phyloP scores from a whole-genome alignment of 108 stramenopile species.

The Nitzschia sp. region DNA sequence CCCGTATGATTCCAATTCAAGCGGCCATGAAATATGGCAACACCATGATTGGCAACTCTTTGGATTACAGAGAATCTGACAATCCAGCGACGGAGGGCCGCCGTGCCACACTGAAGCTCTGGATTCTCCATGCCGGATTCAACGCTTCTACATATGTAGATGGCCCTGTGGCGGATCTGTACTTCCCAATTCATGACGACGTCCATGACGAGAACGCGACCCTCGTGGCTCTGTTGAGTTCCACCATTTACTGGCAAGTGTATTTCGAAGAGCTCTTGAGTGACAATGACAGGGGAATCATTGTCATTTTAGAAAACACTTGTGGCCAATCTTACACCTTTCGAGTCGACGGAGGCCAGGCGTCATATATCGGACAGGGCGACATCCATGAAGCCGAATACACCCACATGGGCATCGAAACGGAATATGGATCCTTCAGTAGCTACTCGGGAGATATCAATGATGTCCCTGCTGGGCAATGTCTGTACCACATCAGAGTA shows the following conservation, averaged over 20 bases:
- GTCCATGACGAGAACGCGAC: background rate
- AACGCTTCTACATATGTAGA: background rate
- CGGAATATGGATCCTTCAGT: background rate
- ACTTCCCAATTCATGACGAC: background rate
- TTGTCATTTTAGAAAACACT: slow-evolving; percentile 33
- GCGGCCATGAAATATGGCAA: background rate
- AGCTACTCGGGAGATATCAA: background rate
- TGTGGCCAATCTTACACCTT: slow-evolving; percentile 36
- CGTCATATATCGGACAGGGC: slow-evolving; percentile 21
- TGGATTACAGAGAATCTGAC: background rate
- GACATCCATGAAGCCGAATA: slow-evolving; percentile 22
- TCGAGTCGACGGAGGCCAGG: slow-evolving; percentile 23
- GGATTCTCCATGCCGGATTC: background rate
- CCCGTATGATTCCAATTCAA: background rate
- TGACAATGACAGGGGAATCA: slow-evolving; percentile 16
- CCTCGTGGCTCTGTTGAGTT: background rate
- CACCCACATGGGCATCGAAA: background rate
- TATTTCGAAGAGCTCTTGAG: slow-evolving; percentile 2
- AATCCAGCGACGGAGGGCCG: background rate
- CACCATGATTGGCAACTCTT: background rate
- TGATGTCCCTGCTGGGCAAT: background rate
- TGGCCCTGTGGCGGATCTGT: background rate
- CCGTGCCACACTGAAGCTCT: background rate
- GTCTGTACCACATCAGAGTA: background rate
- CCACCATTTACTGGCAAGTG: background rate